Base-by-base conservation (phyloP, 768 basidiomycete genomes). In the Antrodiella citrinella region DNA sequence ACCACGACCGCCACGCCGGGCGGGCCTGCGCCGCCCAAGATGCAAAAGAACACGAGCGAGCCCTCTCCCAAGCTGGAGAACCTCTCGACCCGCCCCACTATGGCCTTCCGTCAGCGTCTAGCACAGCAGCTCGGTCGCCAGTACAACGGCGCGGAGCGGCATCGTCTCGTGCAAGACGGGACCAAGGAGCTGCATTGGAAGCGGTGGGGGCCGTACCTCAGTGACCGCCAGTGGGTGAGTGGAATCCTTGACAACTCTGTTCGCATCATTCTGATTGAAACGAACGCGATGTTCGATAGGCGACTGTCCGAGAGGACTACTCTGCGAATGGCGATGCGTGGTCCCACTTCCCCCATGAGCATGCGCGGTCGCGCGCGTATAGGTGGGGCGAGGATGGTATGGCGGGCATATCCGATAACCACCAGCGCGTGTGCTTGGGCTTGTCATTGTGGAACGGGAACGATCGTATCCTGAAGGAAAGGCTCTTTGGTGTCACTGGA, bases 341-440 rank as follows among this genome's bases (percentile, higher is more conserved):
- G 92, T 83, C 78, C 51, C 91, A 94, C 62, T 96, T 96, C 63
- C 93, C 92, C 35, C 93, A 95, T 61, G 90, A 88, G 51, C 91
- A 94, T 49, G 86, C 92, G 1, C 78, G 92, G 52, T 94, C 91
- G 50, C 83, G 96, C 51, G 90, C 93, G 20, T 99, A 97, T 69
- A 78, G 96, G 61, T 99, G 96, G 96, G 96, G 96, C 40, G 96
- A 99, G 67, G 96, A 99, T 61, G 96, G 96, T 44, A 84, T 99
- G 50, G 96, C 88, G 25, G 96, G 96, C 40, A 86, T 98, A 59
- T 95, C 91, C 4, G 96, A 99, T 67, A 98, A 97, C 62, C 94
- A 94, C 66, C 92, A 93, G 58, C 82, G 91, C 30, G 72, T 99
- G 13, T 97, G 94, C 69, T 86, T 98, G 62, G 81, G 79, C 13